Percentiles rank a stretch among this genome's conserved stretches.
Conservation (phyloP, 2,329 filamentous ascomycete species). For the Rutstroemia sp. region DNA sequence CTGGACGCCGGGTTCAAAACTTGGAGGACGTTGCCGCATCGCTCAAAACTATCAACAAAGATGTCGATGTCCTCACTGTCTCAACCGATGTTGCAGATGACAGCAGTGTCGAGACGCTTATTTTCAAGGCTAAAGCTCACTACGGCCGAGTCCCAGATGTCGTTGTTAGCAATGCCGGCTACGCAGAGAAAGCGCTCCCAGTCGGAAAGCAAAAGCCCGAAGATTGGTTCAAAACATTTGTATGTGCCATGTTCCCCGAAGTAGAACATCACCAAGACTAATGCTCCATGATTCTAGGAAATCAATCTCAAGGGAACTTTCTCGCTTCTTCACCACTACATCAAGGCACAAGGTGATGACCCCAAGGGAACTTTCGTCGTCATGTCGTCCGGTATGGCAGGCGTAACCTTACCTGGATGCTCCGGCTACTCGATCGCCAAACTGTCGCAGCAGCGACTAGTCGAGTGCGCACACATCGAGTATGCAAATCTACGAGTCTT, state of each 20-base stretch:
- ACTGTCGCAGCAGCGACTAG: neutral
- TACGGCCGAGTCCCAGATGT: too few species aligned
- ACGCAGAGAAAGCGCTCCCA: too few species aligned
- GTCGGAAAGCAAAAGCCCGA: too few species aligned
- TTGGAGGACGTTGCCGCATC: too few species aligned
- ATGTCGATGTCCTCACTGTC: neutral
- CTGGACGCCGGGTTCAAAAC: slow-evolving; percentile 13
- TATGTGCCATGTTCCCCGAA: too few species aligned
- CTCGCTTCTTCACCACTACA: neutral
- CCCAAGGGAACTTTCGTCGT: neutral
- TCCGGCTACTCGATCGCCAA: neutral
- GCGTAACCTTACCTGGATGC: neutral
- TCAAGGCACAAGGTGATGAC: neutral
- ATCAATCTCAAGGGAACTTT: neutral
- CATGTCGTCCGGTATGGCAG: neutral
- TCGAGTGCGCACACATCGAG: neutral
- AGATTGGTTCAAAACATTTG: too few species aligned
- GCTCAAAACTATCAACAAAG: neutral
- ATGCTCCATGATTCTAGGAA: neutral
- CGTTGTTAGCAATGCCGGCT: too few species aligned
- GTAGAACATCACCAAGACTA: neutral
- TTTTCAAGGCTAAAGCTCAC: too few species aligned
- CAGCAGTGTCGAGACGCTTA: too few species aligned
- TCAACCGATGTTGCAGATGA: neutral
- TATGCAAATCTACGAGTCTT: neutral